phyloP scores from a whole-genome alignment of 768 basidiomycete species.

The Suillus luteus region DNA sequence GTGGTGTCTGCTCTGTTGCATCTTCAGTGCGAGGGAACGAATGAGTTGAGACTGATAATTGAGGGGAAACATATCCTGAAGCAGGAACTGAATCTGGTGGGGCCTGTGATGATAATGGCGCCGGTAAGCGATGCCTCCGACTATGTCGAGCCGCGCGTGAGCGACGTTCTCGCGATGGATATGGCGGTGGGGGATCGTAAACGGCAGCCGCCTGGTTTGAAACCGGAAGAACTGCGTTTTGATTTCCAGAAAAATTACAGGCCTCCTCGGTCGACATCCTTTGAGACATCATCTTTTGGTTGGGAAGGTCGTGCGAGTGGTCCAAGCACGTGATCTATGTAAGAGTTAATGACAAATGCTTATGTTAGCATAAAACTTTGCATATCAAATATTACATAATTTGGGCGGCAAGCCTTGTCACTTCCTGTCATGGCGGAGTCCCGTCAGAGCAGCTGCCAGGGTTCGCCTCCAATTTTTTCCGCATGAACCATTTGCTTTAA shows the following conservation, averaged over 20 bases:
- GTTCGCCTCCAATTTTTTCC: not conserved
- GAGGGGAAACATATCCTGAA: slow-evolving; percentile 31
- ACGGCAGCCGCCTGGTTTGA: slow-evolving; percentile 15
- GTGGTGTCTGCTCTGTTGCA: slow-evolving; percentile 50
- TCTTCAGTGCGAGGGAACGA: slow-evolving; percentile 30
- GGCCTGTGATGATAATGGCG: slow-evolving; percentile 31
- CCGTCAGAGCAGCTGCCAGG: not conserved
- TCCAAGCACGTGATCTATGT: slow-evolving; percentile 2
- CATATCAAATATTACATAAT: slow-evolving; percentile 4
- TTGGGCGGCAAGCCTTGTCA: not conserved
- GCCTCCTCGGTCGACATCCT: not conserved
- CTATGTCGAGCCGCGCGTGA: slow-evolving; percentile 34
- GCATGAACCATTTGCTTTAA: not conserved
- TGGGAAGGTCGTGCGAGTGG: not conserved
- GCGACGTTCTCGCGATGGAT: slow-evolving; percentile 55
- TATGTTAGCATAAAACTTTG: not conserved
- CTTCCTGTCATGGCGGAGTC: slow-evolving; percentile 4
- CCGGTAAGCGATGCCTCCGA: slow-evolving; percentile 34
- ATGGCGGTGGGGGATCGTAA: slow-evolving; percentile 71
- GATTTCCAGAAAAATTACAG: not conserved
- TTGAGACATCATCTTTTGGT: not conserved
- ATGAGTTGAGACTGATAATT: slow-evolving; percentile 26
- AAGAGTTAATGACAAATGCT: not conserved
- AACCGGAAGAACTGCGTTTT: slow-evolving; percentile 1
- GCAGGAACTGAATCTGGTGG: slow-evolving; percentile 40